Evolutionary conservation across 345 rosid genomes (phyloP), one percentile per base, ranked within the genome.

Genomic region (Pugionium dolabratum): DNA sequence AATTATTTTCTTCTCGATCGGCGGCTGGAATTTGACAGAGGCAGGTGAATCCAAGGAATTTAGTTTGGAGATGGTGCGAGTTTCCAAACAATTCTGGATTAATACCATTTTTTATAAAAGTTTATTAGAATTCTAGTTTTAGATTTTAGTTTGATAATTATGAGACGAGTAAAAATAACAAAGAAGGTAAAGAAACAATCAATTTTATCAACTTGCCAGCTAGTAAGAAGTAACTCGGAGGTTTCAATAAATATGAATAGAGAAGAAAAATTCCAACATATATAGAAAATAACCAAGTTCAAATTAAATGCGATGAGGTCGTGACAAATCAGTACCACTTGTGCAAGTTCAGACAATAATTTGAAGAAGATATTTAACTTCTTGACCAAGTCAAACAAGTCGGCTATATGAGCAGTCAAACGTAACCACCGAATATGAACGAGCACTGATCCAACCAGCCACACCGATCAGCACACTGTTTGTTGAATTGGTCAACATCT

Each of bases 341-440:
- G 53, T 33, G 29, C 18, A 6, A 32, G 6, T 7, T 59, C 31
- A 4, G 26, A 9, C 44, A 18, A 18, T 18, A 18, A 18, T 18
- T 40, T 40, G 62, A 31, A 40, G 6, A 40, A 65, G 54, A 44
- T 35, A 18, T 25, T 35, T 48, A 46, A 9, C 56, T 4, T 46
- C 9, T 46, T 56, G 48, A 56, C 72, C 49, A 47, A 39, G 33
- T 67, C 42, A 57, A 67, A 56, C 45, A 3, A 66, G 54, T 37
- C 54, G 11, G 54, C 62, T 7, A 33, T 4, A 36, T 53, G 33
- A 5, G 31, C 26, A 26, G 7, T 9, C n/a, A 5, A 52, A 18
- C 18, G 18, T 18, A 18, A 52, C 61, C 61, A 66, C 36, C 60
- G 6, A 55, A 45, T 45, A 39, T 18, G 59, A 57, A 32, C 59